A percentile compares a stretch with the other conserved stretches of the same genome.
phyloP scores from a whole-genome alignment of 345 rosid genomes.

The Passiflora organensis region DNA sequence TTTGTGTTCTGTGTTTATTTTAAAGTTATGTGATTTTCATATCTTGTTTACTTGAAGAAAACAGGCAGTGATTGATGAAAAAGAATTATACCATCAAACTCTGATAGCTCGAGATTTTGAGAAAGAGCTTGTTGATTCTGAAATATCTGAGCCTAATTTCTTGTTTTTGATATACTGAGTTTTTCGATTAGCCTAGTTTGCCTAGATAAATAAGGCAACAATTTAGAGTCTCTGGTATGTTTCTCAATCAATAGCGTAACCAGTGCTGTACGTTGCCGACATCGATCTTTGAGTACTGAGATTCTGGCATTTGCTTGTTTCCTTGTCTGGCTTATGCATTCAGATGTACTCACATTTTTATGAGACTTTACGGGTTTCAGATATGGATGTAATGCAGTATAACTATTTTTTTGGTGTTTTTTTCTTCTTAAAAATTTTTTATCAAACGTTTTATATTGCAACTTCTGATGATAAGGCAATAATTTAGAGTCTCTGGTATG shows the following conservation, averaged over 20 bases:
- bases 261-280: conserved; percentile 80
- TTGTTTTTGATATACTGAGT: neutral
- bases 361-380: too few species aligned
- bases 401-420: too few species aligned
- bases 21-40: too few species aligned
- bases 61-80: neutral
- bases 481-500: conserved; percentile 75
- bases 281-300: conserved; percentile 31
- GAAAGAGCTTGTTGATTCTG: conserved; percentile 14
- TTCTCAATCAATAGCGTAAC: conserved; percentile 32
- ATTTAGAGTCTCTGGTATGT: conserved; percentile 76
- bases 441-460: too few species aligned
- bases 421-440: too few species aligned
- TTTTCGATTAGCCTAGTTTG: neutral
- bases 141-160: neutral
- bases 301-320: conserved; percentile 38
- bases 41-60: too few species aligned
- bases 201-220: conserved; percentile 61
- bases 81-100: conserved; percentile 18
- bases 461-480: too few species aligned
- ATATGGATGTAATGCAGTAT: too few species aligned
- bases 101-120: conserved; percentile 9
- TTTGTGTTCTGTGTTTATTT: neutral
- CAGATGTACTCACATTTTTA: conserved; percentile 43
- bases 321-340: conserved; percentile 33